These are phyloP conservation scores for Russula vinacea DNA, from an alignment of 768 basidiomycete genomes.

Conservation along the genomic window DNA sequence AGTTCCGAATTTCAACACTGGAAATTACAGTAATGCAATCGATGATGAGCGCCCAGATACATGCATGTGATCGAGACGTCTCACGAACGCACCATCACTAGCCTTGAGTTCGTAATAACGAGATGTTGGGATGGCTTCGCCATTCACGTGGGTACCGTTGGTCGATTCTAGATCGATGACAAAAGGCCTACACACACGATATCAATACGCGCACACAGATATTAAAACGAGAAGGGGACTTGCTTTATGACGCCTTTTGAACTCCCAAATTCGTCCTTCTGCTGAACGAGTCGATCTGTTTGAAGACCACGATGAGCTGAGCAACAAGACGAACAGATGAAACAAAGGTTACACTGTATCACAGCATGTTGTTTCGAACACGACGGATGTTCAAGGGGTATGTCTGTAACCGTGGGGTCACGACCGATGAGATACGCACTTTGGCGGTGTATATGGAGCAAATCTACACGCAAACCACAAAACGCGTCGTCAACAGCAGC, in stretches of 20 bases:
- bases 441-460: slow-evolving; percentile 89
- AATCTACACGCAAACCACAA: slow-evolving; percentile 52
- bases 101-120: slow-evolving; percentile 82
- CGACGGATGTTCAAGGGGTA: slow-evolving; percentile 91
- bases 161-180: slow-evolving; percentile 99
- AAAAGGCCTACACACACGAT: slow-evolving; percentile 64
- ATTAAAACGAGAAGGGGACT: slow-evolving; percentile 35
- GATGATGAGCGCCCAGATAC: slow-evolving; percentile 21
- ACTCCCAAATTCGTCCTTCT: slow-evolving; percentile 84
- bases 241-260: slow-evolving; percentile 81
- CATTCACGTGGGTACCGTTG: slow-evolving; percentile 92
- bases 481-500: not conserved
- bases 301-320: slow-evolving; percentile 11
- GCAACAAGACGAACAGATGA: not conserved
- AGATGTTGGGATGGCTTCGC: slow-evolving; percentile 75
- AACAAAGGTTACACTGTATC: slow-evolving; percentile 69
- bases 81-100: slow-evolving; percentile 61
- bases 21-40: not conserved
- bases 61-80: not conserved
- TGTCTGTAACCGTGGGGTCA: slow-evolving; percentile 81
- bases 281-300: slow-evolving; percentile 77
- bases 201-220: not conserved
- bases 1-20: slow-evolving; percentile 84
- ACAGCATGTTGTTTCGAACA: slow-evolving; percentile 98
- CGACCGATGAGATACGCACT: slow-evolving; percentile 93